Conservation (phyloP, 176 grass and related monocot genomes). For the Oryza meyeriana region DNA sequence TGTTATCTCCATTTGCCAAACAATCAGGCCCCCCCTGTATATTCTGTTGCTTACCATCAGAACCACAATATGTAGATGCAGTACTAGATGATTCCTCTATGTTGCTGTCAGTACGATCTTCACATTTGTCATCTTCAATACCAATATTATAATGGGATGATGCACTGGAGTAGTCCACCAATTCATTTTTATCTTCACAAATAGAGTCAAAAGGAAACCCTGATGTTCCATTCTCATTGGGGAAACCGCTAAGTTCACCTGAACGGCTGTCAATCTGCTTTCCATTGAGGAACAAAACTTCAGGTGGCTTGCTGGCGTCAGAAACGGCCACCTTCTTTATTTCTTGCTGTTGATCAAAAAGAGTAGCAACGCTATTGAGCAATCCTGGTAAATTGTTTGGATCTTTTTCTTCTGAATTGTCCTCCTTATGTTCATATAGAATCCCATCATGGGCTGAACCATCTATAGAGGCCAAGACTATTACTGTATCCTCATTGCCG, state of each 20-base stretch:
- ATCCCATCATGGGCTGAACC: background rate
- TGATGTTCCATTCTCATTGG: background rate
- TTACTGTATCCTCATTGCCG: background rate
- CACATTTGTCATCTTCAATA: background rate
- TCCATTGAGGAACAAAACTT: background rate
- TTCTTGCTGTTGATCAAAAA: background rate
- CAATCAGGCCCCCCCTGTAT: background rate
- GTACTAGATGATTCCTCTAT: background rate
- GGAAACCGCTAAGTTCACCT: background rate
- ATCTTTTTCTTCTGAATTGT: background rate
- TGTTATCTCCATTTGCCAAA: background rate
- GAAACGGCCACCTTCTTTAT: background rate
- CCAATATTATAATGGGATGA: background rate
- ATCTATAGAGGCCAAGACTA: background rate
- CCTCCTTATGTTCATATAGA: background rate
- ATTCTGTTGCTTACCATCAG: background rate
- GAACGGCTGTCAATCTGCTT: background rate
- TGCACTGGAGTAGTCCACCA: background rate
- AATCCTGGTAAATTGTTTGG: background rate
- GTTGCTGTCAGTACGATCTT: background rate
- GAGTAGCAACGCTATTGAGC: background rate
- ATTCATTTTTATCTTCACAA: background rate
- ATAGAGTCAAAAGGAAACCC: background rate
- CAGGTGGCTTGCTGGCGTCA: background rate
- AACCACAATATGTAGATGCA: background rate